Percentiles rank a stretch among this genome's conserved stretches.
phyloP scores from a whole-genome alignment of 768 basidiomycete genomes.

The Cyclocybe cylindracea region DNA sequence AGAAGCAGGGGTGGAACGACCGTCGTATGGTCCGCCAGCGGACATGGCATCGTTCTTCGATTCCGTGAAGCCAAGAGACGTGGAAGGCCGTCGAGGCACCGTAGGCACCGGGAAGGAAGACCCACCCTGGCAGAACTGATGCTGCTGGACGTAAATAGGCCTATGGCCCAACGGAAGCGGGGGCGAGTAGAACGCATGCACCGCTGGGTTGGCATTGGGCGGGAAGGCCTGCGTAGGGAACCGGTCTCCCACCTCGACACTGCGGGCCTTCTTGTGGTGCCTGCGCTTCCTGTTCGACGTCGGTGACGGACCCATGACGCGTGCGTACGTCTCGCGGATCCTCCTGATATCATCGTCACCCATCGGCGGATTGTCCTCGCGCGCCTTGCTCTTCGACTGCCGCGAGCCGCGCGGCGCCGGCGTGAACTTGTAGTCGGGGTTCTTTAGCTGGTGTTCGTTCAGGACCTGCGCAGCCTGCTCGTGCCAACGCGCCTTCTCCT shows the following conservation, averaged over 20 bases:
- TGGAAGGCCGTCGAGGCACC: conserved; percentile 33
- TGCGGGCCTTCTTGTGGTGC: conserved; percentile 19
- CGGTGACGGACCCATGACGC: conserved; percentile 33
- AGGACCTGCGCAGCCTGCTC: conserved; percentile 48
- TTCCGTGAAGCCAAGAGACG: conserved; percentile 27
- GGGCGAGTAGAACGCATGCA: background rate
- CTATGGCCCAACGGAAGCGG: background rate
- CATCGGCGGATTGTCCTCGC: conserved; percentile 11
- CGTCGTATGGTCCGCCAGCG: background rate
- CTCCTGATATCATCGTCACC: conserved; percentile 28
- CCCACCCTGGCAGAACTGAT: conserved; percentile 21
- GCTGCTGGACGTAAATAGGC: background rate
- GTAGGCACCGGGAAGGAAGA: conserved; percentile 18
- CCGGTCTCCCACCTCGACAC: conserved; percentile 12
- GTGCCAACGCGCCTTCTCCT: conserved; percentile 49
- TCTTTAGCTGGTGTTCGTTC: conserved; percentile 43
- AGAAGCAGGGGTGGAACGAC: background rate
- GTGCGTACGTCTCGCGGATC: conserved; percentile 35
- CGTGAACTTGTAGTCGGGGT: conserved; percentile 66
- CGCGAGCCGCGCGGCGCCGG: conserved; percentile 42
- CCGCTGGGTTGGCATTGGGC: background rate
- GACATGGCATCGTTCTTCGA: background rate
- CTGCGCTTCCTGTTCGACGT: conserved; percentile 34
- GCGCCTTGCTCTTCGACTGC: conserved; percentile 30
- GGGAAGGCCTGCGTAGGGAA: background rate